Conservation (phyloP, 1,284 basidiomycete genomes). For the Nidula niveotomentosa region DNA sequence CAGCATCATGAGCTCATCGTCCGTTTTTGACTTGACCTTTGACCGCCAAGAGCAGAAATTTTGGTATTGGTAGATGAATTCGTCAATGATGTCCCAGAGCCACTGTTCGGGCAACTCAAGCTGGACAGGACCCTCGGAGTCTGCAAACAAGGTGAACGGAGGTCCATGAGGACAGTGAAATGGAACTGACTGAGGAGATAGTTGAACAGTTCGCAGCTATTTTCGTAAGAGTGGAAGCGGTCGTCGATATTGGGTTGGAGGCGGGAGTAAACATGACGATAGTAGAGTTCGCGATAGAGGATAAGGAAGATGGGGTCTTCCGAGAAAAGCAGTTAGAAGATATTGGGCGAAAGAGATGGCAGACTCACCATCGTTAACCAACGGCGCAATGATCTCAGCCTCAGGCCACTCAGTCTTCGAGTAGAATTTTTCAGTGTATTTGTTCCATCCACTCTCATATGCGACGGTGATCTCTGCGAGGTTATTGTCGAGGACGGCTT, state of each 20-base stretch:
- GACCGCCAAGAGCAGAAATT: conserved; percentile 93
- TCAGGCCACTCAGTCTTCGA: conserved; percentile 96
- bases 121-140: conserved; percentile 91
- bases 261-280: conserved; percentile 94
- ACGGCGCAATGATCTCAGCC: conserved; percentile 90
- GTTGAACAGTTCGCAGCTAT: conserved; percentile 97
- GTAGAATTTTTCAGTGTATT: conserved; percentile 95
- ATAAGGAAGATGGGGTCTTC: conserved; percentile 93
- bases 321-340: not conserved
- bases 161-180: not conserved
- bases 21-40: conserved; percentile 82
- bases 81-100: conserved; percentile 99
- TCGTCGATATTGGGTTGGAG: conserved; percentile 96
- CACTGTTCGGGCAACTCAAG: conserved; percentile 96
- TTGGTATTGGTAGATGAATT: conserved; percentile 99
- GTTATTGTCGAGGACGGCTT: conserved; percentile 86
- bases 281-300: conserved; percentile 95
- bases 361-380: conserved; percentile 84
- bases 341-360: not conserved
- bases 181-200: conserved; percentile 63
- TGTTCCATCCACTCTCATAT: conserved; percentile 97
- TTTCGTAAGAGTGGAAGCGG: conserved; percentile 98
- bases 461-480: conserved; percentile 86
- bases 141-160: conserved; percentile 33
- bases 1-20: conserved; percentile 86